These are phyloP conservation scores for Hypoxylon sp. DNA, from an alignment of 2,329 filamentous ascomycete species.

Conservation along the genomic window DNA sequence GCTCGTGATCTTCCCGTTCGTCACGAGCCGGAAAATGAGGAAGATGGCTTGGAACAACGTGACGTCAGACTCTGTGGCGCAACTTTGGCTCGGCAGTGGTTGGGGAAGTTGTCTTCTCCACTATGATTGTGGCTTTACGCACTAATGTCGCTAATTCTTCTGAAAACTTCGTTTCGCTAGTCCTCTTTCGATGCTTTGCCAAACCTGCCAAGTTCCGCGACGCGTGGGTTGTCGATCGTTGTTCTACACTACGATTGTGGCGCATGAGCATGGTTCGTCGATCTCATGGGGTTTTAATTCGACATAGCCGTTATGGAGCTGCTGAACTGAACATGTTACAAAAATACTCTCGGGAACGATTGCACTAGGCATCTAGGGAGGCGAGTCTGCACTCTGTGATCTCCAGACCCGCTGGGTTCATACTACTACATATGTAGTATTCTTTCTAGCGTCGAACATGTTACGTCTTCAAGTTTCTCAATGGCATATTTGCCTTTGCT, in stretches of 20 bases:
- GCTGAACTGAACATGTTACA: no score
- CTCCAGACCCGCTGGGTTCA: no score
- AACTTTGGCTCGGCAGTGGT: slow-evolving; percentile 8
- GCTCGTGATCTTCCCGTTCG: slow-evolving; percentile 20
- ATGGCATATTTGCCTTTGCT: no score
- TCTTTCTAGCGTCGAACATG: no score
- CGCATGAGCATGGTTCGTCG: slow-evolving; percentile 14
- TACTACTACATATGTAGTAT: no score
- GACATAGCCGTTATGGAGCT: slow-evolving; percentile 18
- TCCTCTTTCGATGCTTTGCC: neutral
- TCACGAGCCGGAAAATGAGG: slow-evolving; percentile 8
- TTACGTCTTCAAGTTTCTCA: no score
- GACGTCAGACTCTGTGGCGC: slow-evolving; percentile 35
- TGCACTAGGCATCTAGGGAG: no score
- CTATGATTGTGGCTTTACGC: slow-evolving; percentile 34
- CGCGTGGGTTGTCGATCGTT: slow-evolving; percentile 9
- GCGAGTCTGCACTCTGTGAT: no score
- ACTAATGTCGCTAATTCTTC: slow-evolving; percentile 3
- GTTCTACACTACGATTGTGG: slow-evolving; percentile 14
- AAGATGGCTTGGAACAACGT: slow-evolving; percentile 15
- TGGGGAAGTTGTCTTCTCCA: neutral
- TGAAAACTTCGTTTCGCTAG: slow-evolving; percentile 14
- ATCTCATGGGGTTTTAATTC: slow-evolving; percentile 1
- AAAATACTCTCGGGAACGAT: no score
- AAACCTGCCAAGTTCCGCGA: slow-evolving; percentile 23